Base-by-base conservation (phyloP, 148 eudicot genomes). In the Tetragonia tetragonoides region DNA sequence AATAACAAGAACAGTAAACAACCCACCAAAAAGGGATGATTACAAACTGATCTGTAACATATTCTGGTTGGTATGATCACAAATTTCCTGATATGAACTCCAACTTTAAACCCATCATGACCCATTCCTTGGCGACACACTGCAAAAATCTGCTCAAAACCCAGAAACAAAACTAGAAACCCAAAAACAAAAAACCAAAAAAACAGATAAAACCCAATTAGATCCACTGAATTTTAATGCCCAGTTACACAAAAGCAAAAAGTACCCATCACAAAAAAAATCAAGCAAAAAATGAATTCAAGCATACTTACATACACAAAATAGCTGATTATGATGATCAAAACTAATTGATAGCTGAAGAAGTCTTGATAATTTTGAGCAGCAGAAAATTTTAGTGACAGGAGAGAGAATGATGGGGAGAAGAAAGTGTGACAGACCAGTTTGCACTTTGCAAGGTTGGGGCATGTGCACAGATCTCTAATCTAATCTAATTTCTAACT, bases 1-100 rank as follows among this genome's bases (percentile, higher is more conserved):
- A 73, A 81, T 9, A 88, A 59, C 75, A 88, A 60, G 57, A 89
- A 79, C 77, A 87, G 70, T 56, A 84, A 64, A 77, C 77, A 61
- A 66, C 89, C 90, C 81, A 88, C 90, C 77, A 88, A 76, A 57
- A 91, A 86, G 49, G 93, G 97, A 84, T 91, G 91, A 67, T 65
- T 80, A 28, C 72, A 75, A 63, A 87, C 88, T 88, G 83, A 84
- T 87, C 90, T 87, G 60, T 70, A 84, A 72, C 88, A 87, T 53
- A 75, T 69, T 78, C 73, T 83, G 53, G 80, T n/a, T 12, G 87
- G 44, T 79, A 78, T 78, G 78, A 85, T 83, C 81, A 79, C 77
- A 79, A 47, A 70, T 81, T 83, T 87, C 71, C 83, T 82, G 77
- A 87, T 54, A 84, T 78, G 70, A 73, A 73, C 85, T 85, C 83